Evolutionary conservation across 129 eudicot genomes (phyloP).

Genomic region (Flaveria linearis): DNA sequence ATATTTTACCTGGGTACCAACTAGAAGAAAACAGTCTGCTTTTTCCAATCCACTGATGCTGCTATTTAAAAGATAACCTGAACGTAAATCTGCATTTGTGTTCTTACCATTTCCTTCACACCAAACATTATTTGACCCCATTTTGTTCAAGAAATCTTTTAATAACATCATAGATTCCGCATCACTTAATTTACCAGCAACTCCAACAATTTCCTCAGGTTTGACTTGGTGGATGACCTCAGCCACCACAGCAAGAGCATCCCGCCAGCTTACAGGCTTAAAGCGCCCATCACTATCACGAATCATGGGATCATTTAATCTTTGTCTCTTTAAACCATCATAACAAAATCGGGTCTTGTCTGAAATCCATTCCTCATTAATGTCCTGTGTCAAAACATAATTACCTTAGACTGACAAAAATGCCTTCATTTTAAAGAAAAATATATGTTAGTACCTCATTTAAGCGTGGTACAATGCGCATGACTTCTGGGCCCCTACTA

Average conservation of each 20-base stretch:
- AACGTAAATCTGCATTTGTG: constrained; percentile 74
- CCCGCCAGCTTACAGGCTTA: constrained; percentile 78
- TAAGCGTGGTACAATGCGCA: constrained; percentile 92
- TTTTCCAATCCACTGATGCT: constrained; percentile 78
- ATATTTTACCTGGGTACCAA: constrained; percentile 83
- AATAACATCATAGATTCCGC: constrained; percentile 90
- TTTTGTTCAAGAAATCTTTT: constrained; percentile 72
- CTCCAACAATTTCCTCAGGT: constrained; percentile 81
- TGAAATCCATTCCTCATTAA: constrained; percentile 96
- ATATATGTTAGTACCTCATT: constrained; percentile 64
- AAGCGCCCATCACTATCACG: constrained; percentile 91
- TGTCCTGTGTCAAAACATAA: constrained; percentile 50
- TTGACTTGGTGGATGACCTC: constrained; percentile 69
- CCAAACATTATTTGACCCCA: constrained; percentile 85
- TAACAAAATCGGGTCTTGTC: constrained; percentile 90
- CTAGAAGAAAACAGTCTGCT: constrained; percentile 80
- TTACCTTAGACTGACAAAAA: neutral
- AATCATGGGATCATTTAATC: constrained; percentile 86
- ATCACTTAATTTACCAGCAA: constrained; percentile 86
- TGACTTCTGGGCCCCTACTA: constrained; percentile 98
- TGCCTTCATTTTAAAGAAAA: neutral
- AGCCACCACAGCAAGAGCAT: constrained; percentile 85
- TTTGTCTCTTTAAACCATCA: constrained; percentile 92
- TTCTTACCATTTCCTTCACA: constrained; percentile 77
- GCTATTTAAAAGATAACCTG: constrained; percentile 77